These are phyloP conservation scores for Ganoderma sp. DNA, from an alignment of 1,284 basidiomycete species.

Conservation along the genomic window DNA sequence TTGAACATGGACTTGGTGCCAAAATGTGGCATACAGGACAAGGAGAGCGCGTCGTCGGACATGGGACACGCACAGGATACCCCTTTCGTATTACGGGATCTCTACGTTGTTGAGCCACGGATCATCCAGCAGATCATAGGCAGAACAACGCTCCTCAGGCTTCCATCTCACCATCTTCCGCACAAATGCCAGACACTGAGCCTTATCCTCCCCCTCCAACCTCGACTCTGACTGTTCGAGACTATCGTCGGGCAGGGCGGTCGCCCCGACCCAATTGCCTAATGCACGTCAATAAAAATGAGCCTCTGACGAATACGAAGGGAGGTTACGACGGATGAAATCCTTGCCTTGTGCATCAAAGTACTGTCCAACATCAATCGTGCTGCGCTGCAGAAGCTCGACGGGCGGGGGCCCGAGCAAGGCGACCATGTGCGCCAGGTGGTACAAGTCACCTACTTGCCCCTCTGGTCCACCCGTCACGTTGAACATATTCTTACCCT, in stretches of 20 bases:
- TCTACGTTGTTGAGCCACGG: constrained; percentile 6
- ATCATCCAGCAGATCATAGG: constrained; percentile 8
- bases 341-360: constrained; percentile 28
- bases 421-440: constrained; percentile 37
- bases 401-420: constrained; percentile 35
- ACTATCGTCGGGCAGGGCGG: constrained; percentile 19
- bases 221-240: constrained; percentile 21
- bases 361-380: constrained; percentile 21
- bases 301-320: background rate
- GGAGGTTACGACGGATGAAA: background rate
- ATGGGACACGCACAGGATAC: too few relatives aligned
- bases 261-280: constrained; percentile 24
- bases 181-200: constrained; percentile 18
- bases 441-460: constrained; percentile 24
- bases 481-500: constrained; percentile 31
- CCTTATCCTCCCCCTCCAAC: constrained; percentile 24
- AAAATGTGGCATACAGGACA: too few relatives aligned
- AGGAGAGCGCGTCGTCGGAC: too few relatives aligned
- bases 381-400: constrained; percentile 27
- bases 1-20: too few relatives aligned
- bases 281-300: background rate
- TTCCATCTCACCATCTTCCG: constrained; percentile 24
- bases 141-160: constrained; percentile 17
- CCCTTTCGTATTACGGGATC: too few relatives aligned
- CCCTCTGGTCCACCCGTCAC: constrained; percentile 24